Evolutionary conservation across 768 basidiomycete species (phyloP), one percentile per base, ranked within the genome.

Genomic region (Coprinopsis strossmayeri): DNA sequence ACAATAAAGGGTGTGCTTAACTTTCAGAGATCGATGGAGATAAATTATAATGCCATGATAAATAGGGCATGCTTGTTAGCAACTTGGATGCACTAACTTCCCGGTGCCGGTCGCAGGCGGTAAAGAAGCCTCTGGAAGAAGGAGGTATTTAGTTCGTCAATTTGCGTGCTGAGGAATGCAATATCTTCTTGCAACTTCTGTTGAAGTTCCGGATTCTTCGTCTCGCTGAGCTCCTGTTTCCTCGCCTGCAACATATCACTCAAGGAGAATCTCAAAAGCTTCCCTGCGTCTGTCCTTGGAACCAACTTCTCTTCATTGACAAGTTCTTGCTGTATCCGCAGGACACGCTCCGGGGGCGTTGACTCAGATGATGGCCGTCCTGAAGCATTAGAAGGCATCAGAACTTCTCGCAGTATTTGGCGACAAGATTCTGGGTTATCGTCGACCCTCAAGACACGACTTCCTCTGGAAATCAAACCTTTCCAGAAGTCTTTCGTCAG

Each of bases 281-380:
- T 45, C 26, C 43, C 43, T 20, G 43, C 43, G 4, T 45, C 43
- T 17, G 43, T 45, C 4, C 43, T 25, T 3, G 43, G 43, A 3
- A 45, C 43, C 25, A 45, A 20, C 43, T 45, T 45, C 43, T 45
- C 43, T 18, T 45, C 43, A 25, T 5, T 10, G 7, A 45, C 43
- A 17, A 45, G 25, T 20, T 45, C 43, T 15, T 45, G 27, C 21
- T 45, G 43, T 25, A 45, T 45, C 25, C 28, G 5, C 17, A 45
- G 18, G 35, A 38, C 23, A 23, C 40, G 18, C 23, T 42, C 18
- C 5, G 25, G 27, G 12, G 5, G 11, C 10, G 40, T 21, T 4
- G 21, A 10, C 40, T 7, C 17, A 25, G 9, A 24, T 18, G 5
- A 9, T 7, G 7, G 21, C 9, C 24, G 40, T 20, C 18, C 5